phyloP scores from a whole-genome alignment of 2,329 filamentous ascomycete genomes.

The Ophiognomonia clavigignenti-juglandacearum region DNA sequence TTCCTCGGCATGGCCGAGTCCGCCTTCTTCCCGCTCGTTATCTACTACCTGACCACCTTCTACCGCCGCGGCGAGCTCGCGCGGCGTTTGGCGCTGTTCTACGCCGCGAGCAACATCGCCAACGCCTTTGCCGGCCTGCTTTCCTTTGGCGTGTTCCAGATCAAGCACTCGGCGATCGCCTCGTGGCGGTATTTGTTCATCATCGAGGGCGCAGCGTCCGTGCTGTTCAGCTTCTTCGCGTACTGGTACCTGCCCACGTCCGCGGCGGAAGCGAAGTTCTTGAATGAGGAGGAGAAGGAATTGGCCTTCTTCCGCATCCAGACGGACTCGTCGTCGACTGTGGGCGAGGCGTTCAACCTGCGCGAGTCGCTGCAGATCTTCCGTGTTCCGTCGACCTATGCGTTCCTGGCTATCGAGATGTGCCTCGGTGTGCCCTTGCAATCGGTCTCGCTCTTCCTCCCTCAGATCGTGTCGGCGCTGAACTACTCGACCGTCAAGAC shows the following conservation, averaged over 20 bases:
- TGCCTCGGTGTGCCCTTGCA: constrained; percentile 57
- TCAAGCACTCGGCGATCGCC: constrained; percentile 24
- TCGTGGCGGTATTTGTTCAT: constrained; percentile 47
- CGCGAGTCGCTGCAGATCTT: constrained; percentile 48
- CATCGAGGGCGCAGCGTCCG: constrained; percentile 50
- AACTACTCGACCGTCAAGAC: constrained; percentile 51
- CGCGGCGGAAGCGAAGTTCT: constrained; percentile 59
- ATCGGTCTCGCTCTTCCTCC: constrained; percentile 43
- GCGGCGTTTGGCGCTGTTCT: constrained; percentile 63
- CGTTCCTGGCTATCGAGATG: constrained; percentile 49
- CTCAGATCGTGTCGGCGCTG: constrained; percentile 48
- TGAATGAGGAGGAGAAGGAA: constrained; percentile 59
- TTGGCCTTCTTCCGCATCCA: constrained; percentile 71
- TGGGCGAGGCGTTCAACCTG: constrained; percentile 48
- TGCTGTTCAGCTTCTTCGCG: constrained; percentile 58
- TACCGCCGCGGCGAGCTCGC: constrained; percentile 69
- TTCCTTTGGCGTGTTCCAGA: constrained; percentile 44
- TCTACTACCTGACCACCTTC: constrained; percentile 55
- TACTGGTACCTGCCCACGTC: constrained; percentile 65
- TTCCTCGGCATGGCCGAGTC: constrained; percentile 65
- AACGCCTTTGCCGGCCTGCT: constrained; percentile 61
- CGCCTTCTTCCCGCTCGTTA: constrained; percentile 65
- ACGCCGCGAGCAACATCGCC: constrained; percentile 54
- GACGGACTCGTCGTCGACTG: constrained; percentile 64
- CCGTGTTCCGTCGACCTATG: constrained; percentile 41